Evolutionary conservation across 768 basidiomycete species (phyloP), one percentile per base, ranked within the genome.

Genomic region (Panaeolus papilionaceus): DNA sequence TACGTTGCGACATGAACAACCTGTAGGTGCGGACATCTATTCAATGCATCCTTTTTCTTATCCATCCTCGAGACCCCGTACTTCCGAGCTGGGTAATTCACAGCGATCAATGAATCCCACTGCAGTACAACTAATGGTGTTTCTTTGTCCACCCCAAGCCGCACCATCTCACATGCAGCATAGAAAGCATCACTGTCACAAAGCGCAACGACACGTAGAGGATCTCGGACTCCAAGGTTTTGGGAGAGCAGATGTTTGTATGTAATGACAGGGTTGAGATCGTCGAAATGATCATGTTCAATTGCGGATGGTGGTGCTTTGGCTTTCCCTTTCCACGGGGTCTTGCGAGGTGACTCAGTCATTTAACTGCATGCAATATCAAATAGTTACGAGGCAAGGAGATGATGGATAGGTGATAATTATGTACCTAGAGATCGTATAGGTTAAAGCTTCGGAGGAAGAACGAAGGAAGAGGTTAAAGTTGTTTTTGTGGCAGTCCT

Each of bases 1-100:
- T 95, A 99, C 11, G 98, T 99, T 18, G 96, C 96, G 16, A 97
- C 95, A 80, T 99, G 97, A 7, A 98, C 92, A 3, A 94, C 88
- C 39, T 88, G 82, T 8, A 99, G 80, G 62, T 94, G 80, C 0
- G 97, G 96, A 76, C 96, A 99, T 70, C 88, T 87, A 77, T 92
- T 89, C 79, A 89, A 85, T 7, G 97, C 94, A 58, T 96, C 93
- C 74, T 89, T 85, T 67, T 90, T 81, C 75, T 89, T 91, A 77
- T 91, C 92, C 88, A 95, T 93, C 58, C 97, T 82, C n/a, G 94
- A 93, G 72, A 99, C 96, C 4, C 96, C 97, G 75, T 86, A 98
- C 73, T 89, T 89, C 69, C 98, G 87, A 0, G 98, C 97, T 4
- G 96, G 91, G 75, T 99, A 99, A 78, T 96, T 98, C 69, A 99